Base-by-base conservation (phyloP, 1,284 basidiomycete genomes). In the Coniferiporia sulphurascens region DNA sequence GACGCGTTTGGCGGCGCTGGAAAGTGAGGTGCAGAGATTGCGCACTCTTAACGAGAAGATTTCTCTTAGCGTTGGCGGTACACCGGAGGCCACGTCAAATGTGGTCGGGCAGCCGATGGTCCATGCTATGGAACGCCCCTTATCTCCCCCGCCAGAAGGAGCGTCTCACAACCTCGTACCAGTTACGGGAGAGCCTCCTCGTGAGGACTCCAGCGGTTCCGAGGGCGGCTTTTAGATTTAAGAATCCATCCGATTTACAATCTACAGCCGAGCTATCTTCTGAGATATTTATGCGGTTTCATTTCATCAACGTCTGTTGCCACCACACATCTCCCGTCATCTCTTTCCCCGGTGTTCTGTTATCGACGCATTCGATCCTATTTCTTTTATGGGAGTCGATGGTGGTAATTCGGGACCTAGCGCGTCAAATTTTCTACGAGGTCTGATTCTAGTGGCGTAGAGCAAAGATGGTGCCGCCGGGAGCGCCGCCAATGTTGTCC, bases 1-100 rank as follows among this genome's bases (percentile, higher is more conserved):
- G 69, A 77, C 77, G 56, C 85, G 87, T 65, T 78, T 91, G 62
- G 74, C 75, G 17, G 71, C 76, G 32, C 69, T 89, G 52, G 87
- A 91, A 66, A 72, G 76, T 55, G 89, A 91, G 70, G 83, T 89
- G 52, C 68, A 78, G 51, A 75, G 87, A 60, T 78, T 91, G 49
- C 82, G 87, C 59, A 74, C 80, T 12, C 77, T 91, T 64, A 91
- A 90, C 71, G 88, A 91, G 76, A 88, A 89, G 73, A 89, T 91
- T 34, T 85, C 87, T 1, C 81, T 89, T 43, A 79, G 79, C 57
- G 76, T 78, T 27, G 67, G 65, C 34, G 68, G 57, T 35, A 58
- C 59, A 8, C 61, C 61, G 52, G 61, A 62, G 38, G 54, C 55
- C 10, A 48, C 44, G 10, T 74, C 62, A 78, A 78, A 61, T 80